Evolutionary conservation across 352 stramenopile genomes (phyloP).

Genomic region (Phytophthora aleatoria): DNA sequence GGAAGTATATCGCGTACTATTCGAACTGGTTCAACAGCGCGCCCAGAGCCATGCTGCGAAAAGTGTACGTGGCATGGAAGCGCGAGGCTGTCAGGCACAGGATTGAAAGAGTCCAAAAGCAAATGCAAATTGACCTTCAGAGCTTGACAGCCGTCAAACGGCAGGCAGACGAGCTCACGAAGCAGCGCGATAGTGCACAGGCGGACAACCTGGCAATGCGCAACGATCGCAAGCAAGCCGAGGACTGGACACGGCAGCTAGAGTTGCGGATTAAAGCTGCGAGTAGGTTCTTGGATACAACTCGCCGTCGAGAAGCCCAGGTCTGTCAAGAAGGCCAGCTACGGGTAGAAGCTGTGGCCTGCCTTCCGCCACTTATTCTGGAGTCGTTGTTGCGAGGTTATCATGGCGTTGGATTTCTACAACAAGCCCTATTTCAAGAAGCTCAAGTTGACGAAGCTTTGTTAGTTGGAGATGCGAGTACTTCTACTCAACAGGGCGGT

Average conservation of each 20-base stretch:
- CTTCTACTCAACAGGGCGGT: not conserved
- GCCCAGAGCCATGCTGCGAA: slow-evolving; percentile 53
- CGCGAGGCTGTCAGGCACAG: slow-evolving; percentile 31
- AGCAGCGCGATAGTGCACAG: slow-evolving; percentile 56
- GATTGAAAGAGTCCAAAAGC: slow-evolving; percentile 42
- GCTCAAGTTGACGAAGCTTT: not conserved
- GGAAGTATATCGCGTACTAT: slow-evolving; percentile 76
- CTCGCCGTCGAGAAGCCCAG: slow-evolving; percentile 45
- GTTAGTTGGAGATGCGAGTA: not conserved
- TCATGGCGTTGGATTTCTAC: slow-evolving; percentile 67
- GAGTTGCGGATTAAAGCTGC: slow-evolving; percentile 67
- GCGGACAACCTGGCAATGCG: slow-evolving; percentile 56
- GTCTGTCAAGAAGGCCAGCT: slow-evolving; percentile 71
- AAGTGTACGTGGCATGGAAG: slow-evolving; percentile 65
- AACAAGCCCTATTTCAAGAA: slow-evolving; percentile 32
- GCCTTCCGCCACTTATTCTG: slow-evolving; percentile 63
- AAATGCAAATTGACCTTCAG: slow-evolving; percentile 41
- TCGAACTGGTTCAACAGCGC: slow-evolving; percentile 73
- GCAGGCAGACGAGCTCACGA: slow-evolving; percentile 57
- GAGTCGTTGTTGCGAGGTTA: slow-evolving; percentile 70
- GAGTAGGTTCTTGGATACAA: slow-evolving; percentile 55
- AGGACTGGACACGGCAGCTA: slow-evolving; percentile 51
- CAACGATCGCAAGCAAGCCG: slow-evolving; percentile 65
- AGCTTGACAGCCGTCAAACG: slow-evolving; percentile 45
- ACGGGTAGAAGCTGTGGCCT: slow-evolving; percentile 65